Evolutionary conservation across 2,329 filamentous ascomycete genomes (phyloP).

Genomic region (Colletotrichum aenigma): DNA sequence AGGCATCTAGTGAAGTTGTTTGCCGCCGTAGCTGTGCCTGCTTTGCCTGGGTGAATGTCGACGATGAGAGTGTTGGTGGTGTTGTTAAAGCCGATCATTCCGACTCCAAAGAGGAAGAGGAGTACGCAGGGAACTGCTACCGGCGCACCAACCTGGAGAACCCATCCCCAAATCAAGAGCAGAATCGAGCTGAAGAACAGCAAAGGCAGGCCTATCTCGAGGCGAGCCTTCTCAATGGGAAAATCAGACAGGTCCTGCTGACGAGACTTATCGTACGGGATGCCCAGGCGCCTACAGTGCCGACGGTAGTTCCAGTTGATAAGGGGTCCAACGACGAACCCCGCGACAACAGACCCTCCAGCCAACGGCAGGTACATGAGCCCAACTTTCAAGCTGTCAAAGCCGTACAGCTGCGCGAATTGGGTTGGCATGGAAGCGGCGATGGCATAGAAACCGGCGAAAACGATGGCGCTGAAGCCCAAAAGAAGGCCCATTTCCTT

Average conservation of each 20-base stretch:
- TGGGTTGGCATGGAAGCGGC: constrained; percentile 47
- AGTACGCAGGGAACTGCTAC: constrained; percentile 52
- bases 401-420: constrained; percentile 59
- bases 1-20: constrained; percentile 62
- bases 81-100: constrained; percentile 60
- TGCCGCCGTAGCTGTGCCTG: constrained; percentile 59
- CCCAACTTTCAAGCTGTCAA: constrained; percentile 59
- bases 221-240: constrained; percentile 55
- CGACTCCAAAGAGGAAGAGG: constrained; percentile 49
- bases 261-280: constrained; percentile 57
- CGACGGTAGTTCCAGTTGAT: constrained; percentile 73
- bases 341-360: constrained; percentile 51
- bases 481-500: constrained; percentile 50
- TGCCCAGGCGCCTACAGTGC: constrained; percentile 56
- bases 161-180: constrained; percentile 58
- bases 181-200: constrained; percentile 52
- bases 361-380: constrained; percentile 58
- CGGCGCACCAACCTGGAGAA: constrained; percentile 43
- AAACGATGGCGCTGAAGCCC: constrained; percentile 46
- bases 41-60: constrained; percentile 57
- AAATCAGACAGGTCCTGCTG: constrained; percentile 53
- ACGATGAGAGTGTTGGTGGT: constrained; percentile 56
- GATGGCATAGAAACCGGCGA: constrained; percentile 55
- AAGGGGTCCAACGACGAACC: constrained; percentile 52
- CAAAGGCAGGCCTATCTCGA: constrained; percentile 55